Evolutionary conservation across 164 flowering plant genomes (phyloP), one percentile per base, ranked within the genome.

Genomic region (Platanus orientalis): DNA sequence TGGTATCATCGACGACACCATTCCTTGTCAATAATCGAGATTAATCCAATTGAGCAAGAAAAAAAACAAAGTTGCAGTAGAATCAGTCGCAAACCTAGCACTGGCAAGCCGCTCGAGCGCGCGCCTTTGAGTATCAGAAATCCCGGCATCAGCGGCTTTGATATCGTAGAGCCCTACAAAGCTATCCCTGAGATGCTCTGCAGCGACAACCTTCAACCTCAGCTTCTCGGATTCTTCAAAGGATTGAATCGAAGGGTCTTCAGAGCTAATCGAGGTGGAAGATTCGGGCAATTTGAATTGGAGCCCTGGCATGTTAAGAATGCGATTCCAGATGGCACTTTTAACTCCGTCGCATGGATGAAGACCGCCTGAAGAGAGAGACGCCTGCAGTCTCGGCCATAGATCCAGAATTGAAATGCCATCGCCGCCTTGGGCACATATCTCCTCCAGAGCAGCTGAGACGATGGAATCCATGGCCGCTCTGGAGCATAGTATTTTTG

Each of bases 151-250:
- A 14, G 76, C 67, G 19, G 82, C 78, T 54, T 78, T 78, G 34
- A 68, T 65, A 58, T 88, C 95, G 50, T 84, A 85, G 32, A 95
- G 65, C 4, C 99, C 99, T 10, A 87, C 60, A 48, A 83, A 92
- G 73, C 77, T 65, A 61, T 85, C 88, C 52, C 90, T 71, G 24
- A 95, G 79, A 65, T 72, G 74, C 66, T 85, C 83, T 1, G 74
- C 67, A 11, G 97, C 92, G 4, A 80, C 72, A 17, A 93, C 61
- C 63, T 71, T 83, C 71, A 84, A 32, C 23, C 66, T 68, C 42
- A 78, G 32, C 29, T 61, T 48, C 81, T 88, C 92, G 4, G 79
- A 77, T n/a, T 75, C 86, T 7, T 78, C 81, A 4, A 81, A 61
- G 0, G 76, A 62, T 61, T 70, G 78, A 20, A 79, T 67, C 1